Base-by-base conservation (phyloP, 2,329 filamentous ascomycete genomes). In the Microsporum audouinii region DNA sequence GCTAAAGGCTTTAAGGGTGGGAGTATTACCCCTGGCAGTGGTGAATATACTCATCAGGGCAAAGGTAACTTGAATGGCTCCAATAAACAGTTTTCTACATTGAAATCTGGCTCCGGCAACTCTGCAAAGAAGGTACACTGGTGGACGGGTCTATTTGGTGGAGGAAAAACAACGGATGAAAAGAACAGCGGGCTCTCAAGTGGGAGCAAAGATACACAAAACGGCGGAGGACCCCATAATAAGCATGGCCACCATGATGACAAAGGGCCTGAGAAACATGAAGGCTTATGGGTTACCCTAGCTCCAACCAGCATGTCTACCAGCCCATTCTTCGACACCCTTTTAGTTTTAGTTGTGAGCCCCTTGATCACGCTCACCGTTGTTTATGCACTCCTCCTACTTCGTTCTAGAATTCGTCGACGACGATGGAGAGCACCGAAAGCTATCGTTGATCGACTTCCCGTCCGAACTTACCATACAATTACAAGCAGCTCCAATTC, bases 381-480 rank as follows among this genome's bases (percentile, higher is more conserved):
- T 3, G 92, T 99, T 1, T 97, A 97, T 70, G 88, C 89, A 10
- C 80, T 97, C 8, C 80, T 97, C 3, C 82, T 97, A 45, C 79
- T 97, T 41, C 87, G 94, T 60, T 91, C 91, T 55, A 87, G 91
- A 63, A 95, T 96, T 67, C 86, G 92, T 58, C 84, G 92, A 63
- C 84, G 92, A 65, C 84, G 92, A 67, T 99, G 94, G 92, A 85
- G 94, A 68, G 94, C 94, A n/a, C 94, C 94, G 3, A 99, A 99
- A 74, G 95, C 90, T 0, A 86, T 99, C 0, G 91, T 99, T 17
- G 91, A 96, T 67, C 86, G 88, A 62, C 81, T 99, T n/a, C 94
- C 94, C 1, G 91, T 99, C 12, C 86, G 92, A 62, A 97, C 91
- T 0, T 99, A 96, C 70, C 91, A 95, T 68, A 95, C 91, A 0